Base-by-base conservation (phyloP, 257 asterid species). In the Primulina tabacum region DNA sequence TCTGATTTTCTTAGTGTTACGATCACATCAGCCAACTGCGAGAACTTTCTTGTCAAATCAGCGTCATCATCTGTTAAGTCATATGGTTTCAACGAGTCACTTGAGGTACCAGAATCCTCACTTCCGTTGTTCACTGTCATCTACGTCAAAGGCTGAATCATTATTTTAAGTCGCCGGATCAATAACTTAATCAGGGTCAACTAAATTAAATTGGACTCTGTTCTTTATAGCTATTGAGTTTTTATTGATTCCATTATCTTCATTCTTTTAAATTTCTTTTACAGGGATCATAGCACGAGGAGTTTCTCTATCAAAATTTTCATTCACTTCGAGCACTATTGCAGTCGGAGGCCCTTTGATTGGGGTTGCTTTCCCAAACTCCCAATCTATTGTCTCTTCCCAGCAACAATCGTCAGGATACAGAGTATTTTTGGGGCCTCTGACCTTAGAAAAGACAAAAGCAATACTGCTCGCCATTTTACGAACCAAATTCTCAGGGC, bases 381-480 rank as follows among this genome's bases (percentile, higher is more conserved):
- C 95, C 97, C 99, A 94, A 80, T 91, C 97, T 77, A 94, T 76
- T 70, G 79, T 28, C 79, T 85, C 97, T 67, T 80, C 90, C 65
- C 62, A 83, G 78, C 79, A 81, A 77, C 82, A 77, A 80, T 94
- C 95, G 67, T 94, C 99, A 68, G 91, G 97, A 75, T 91, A 91
- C 75, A 94, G 82, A 80, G 96, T 97, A 84, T 94, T 89, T 78
- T 81, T 76, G 52, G 99, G 97, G 87, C 89, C 97, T 75, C 91
- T 77, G 40, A 89, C 78, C 78, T 78, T 86, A 33, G 99, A 94
- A 81, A 94, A 94, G 57, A 86, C 93, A 64, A 86, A 83, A 73
- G 99, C 99, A 83, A 94, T 80, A 67, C 83, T 76, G 85, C 96
- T 89, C 38, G 99, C 99, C 97, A 91, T 94, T 86, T 82, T 91